Base-by-base conservation (phyloP, 441 rosid genomes). In the Euphorbia corollata region DNA sequence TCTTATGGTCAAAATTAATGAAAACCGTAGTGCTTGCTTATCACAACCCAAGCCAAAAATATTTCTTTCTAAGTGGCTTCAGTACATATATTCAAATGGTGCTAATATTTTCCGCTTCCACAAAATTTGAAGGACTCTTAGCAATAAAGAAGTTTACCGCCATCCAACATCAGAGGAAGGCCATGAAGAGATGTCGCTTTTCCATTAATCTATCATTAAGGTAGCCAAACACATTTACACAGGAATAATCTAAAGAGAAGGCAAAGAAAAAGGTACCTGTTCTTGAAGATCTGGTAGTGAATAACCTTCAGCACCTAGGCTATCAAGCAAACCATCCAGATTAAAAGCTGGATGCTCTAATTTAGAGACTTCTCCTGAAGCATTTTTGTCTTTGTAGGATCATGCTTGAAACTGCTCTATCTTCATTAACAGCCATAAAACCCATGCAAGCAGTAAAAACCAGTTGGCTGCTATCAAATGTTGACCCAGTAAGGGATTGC, bases 401-500 rank as follows among this genome's bases (percentile, higher is more conserved):
- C 95, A 60, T 82, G 88, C 83, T 86, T 91, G 75, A 95, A 95
- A 77, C 84, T 89, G 70, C 88, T 82, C 88, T 88, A 65, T 71
- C 80, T 78, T 92, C 98, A 74, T 80, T 81, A 66, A 92, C 94
- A 77, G 86, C 87, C 79, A 82, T 88, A 87, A 79, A 95, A 66
- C 98, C 99, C 91, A 95, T 88, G 78, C 96, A 88, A 74, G 99
- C 99, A 74, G 98, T 95, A 80, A 92, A 80, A 72, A 92, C 98
- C 47, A 95, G 98, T 76, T 95, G 98, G 75, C 98, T 95, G 81
- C 98, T 92, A 81, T 95, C 99, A 85, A 95, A 90, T 74, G 99
- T 95, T 65, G 99, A 95, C 67, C 99, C 98, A 70, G 91, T 76
- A 74, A 92, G 77, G 56, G 98, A 87, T 73, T 95, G 99, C 76